Conservation (phyloP, 306 rosid species). For the Quercus parvula region DNA sequence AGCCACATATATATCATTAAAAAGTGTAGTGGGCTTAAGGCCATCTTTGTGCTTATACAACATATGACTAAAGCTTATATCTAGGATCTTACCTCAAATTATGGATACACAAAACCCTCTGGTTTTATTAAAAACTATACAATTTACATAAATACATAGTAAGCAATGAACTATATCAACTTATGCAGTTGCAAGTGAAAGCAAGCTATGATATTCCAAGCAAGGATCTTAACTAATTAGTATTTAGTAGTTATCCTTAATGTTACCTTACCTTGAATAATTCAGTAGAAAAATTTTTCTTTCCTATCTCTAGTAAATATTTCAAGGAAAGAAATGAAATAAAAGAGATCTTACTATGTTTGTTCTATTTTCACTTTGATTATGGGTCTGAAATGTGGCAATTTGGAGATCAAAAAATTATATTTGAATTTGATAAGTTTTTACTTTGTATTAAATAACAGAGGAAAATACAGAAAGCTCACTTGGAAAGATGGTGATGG, state of each 20-base stretch:
- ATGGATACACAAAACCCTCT: not conserved
- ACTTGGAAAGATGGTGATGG: slow-evolving; percentile 90
- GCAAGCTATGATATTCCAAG: not conserved
- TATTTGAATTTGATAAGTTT: slow-evolving; percentile 23
- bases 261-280: not conserved
- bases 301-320: not conserved
- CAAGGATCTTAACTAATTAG: not conserved
- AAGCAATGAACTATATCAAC: not conserved
- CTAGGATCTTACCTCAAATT: not conserved
- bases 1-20: not conserved
- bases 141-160: not conserved
- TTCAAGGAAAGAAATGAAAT: not conserved
- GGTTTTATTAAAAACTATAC: not conserved
- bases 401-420: slow-evolving; percentile 7
- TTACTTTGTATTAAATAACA: slow-evolving; percentile 38
- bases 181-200: not conserved
- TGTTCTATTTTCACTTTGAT: slow-evolving; percentile 14
- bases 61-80: not conserved
- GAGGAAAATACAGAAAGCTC: slow-evolving; percentile 77
- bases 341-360: slow-evolving; percentile 1
- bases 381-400: slow-evolving; percentile 4
- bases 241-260: not conserved
- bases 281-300: not conserved
- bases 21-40: not conserved
- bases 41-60: not conserved